Percentiles rank a stretch among this genome's conserved stretches.
These are phyloP conservation scores for Ramaria rubella DNA, from an alignment of 768 basidiomycete species.

Conservation along the genomic window DNA sequence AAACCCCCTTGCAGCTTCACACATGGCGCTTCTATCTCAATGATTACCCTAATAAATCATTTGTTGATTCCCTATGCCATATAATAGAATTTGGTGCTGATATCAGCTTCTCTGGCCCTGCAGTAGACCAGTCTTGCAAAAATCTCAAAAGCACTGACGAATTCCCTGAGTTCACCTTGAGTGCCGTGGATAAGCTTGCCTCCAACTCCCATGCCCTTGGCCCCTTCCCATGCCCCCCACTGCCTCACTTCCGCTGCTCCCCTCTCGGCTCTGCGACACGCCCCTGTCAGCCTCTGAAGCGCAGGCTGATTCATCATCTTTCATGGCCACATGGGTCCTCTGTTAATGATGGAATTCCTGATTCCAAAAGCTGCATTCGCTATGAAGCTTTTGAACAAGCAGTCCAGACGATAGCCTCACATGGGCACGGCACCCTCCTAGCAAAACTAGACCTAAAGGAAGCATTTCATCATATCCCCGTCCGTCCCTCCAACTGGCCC, in stretches of 20 bases:
- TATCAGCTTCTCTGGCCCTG: conserved; percentile 5
- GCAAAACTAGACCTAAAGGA: no score
- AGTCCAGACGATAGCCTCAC: not conserved
- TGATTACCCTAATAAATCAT: conserved; percentile 8
- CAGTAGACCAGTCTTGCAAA: conserved; percentile 10
- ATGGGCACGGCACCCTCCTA: no score
- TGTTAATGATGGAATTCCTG: conserved; percentile 22
- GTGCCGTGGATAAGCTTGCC: conserved; percentile 12
- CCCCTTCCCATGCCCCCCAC: conserved; percentile 16
- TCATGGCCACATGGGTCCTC: conserved; percentile 17
- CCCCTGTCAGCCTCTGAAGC: conserved; percentile 13
- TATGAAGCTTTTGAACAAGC: conserved; percentile 24
- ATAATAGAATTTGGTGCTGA: no score
- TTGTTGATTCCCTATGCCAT: conserved; percentile 9
- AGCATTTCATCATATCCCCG: no score
- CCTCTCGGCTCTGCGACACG: conserved; percentile 18
- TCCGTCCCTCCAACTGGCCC: conserved; percentile 25
- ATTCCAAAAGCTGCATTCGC: conserved; percentile 22
- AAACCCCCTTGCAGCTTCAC: not conserved
- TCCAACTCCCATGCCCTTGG: conserved; percentile 12
- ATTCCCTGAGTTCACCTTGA: conserved; percentile 10
- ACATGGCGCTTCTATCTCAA: conserved; percentile 8
- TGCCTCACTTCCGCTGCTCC: conserved; percentile 17
- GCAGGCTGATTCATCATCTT: conserved; percentile 16
- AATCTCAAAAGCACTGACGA: conserved; percentile 18